These are phyloP conservation scores for Schizothecium vesticola DNA, from an alignment of 495 filamentous ascomycete species.

Conservation along the genomic window DNA sequence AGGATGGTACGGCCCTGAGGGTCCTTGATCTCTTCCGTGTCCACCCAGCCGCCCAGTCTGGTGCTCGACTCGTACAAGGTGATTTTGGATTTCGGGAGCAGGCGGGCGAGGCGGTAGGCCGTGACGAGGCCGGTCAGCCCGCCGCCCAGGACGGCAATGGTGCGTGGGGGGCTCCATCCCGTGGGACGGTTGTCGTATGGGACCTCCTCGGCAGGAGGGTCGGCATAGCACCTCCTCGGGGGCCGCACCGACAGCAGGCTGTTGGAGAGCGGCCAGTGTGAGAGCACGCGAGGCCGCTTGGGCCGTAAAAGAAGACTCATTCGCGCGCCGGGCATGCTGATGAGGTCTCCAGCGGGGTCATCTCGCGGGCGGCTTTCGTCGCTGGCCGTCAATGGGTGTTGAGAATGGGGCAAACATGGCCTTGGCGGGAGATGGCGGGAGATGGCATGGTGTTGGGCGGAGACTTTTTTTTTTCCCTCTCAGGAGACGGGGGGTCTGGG, in stretches of 20 bases:
- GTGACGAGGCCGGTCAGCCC: conserved; percentile 86
- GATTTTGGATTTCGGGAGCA: conserved; percentile 52
- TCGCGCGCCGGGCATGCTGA: conserved; percentile 22
- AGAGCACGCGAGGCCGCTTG: background rate
- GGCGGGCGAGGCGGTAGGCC: conserved; percentile 65
- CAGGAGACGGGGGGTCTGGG: too few relatives aligned
- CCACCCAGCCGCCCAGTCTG: conserved; percentile 78
- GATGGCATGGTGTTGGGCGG: background rate
- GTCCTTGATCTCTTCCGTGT: conserved; percentile 55
- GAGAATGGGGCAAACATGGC: background rate
- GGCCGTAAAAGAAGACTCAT: conserved; percentile 15
- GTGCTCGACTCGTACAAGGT: conserved; percentile 71
- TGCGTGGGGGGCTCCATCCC: background rate
- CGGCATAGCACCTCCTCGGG: background rate
- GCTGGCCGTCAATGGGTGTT: conserved; percentile 13
- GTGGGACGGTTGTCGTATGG: background rate
- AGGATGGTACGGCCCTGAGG: conserved; percentile 51
- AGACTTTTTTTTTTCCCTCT: background rate
- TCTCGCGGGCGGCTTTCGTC: conserved; percentile 7
- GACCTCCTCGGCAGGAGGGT: background rate
- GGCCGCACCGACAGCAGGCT: background rate
- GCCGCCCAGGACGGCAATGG: conserved; percentile 74
- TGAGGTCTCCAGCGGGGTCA: conserved; percentile 1
- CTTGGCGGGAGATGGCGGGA: background rate
- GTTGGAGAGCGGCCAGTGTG: background rate